Conservation (phyloP, 306 rosid genomes). For the Cicer yamashitae region DNA sequence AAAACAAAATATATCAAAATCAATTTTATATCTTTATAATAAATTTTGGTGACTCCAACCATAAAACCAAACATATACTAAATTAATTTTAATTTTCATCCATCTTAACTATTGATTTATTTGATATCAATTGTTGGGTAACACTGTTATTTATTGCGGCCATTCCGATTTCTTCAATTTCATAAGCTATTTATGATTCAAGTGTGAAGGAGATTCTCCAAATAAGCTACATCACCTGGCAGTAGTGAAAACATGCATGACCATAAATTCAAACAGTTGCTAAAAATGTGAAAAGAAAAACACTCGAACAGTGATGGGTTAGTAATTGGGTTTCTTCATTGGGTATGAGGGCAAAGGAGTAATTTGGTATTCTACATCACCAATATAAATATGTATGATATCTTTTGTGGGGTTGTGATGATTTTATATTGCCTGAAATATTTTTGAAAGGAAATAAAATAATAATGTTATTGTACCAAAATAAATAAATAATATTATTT, state of each 20-base stretch:
- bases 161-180: no score
- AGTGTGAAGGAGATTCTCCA: slow-evolving; percentile 22
- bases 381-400: slow-evolving; percentile 45
- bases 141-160: no score
- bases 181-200: not conserved
- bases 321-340: slow-evolving; percentile 29
- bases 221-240: slow-evolving; percentile 31
- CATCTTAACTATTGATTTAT: no score
- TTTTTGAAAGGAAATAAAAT: slow-evolving; percentile 21
- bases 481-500: slow-evolving; percentile 11
- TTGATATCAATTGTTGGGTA: no score
- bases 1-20: no score
- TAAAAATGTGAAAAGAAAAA: slow-evolving; percentile 39
- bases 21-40: no score
- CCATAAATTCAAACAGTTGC: slow-evolving; percentile 34
- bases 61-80: no score
- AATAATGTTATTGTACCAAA: not conserved
- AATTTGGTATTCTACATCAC: slow-evolving; percentile 31
- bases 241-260: slow-evolving; percentile 10
- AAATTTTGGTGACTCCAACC: no score
- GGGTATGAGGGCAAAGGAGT: slow-evolving; percentile 25
- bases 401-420: slow-evolving; percentile 52
- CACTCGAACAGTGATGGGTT: slow-evolving; percentile 32
- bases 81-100: no score
- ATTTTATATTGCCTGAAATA: slow-evolving; percentile 45